phyloP scores from a whole-genome alignment of 2,329 filamentous ascomycete genomes.

The Fusarium sp. region DNA sequence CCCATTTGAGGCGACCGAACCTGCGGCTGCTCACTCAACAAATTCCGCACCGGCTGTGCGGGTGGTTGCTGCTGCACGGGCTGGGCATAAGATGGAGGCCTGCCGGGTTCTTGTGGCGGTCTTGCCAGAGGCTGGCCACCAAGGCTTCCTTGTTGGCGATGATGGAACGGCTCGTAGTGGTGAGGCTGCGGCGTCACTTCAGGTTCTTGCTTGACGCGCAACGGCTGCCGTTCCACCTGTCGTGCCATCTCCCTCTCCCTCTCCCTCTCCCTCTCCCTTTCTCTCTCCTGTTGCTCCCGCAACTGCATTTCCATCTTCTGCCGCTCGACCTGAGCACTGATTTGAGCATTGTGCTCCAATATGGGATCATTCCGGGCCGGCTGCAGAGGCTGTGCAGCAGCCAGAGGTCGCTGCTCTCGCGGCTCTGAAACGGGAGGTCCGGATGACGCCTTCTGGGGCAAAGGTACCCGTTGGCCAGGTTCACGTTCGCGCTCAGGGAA shows the following conservation, averaged over 20 bases:
- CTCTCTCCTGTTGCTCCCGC: conserved; percentile 44
- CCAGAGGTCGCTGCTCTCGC: conserved; percentile 54
- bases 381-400: conserved; percentile 55
- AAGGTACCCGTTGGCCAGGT: conserved; percentile 56
- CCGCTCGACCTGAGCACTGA: conserved; percentile 50
- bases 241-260: conserved; percentile 50
- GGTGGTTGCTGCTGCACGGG: conserved; percentile 55
- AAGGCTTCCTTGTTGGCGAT: conserved; percentile 58
- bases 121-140: conserved; percentile 59
- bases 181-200: conserved; percentile 59
- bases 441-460: conserved; percentile 58
- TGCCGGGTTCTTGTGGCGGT: conserved; percentile 59
- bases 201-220: conserved; percentile 66
- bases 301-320: conserved; percentile 53
- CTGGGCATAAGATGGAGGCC: conserved; percentile 53
- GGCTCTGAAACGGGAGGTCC: conserved; percentile 53
- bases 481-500: conserved; percentile 60
- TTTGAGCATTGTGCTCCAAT: conserved; percentile 46
- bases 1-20: conserved; percentile 58
- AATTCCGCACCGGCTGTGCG: conserved; percentile 57
- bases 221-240: conserved; percentile 51
- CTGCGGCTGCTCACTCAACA: conserved; percentile 59
- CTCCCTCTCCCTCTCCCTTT: conserved; percentile 46
- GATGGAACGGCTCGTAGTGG: conserved; percentile 63
- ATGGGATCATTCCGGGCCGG: conserved; percentile 54